A percentile compares a stretch with the other conserved stretches of the same genome.
Evolutionary conservation across 129 eudicot genomes (phyloP).

Genomic region (Flaveria linearis): DNA sequence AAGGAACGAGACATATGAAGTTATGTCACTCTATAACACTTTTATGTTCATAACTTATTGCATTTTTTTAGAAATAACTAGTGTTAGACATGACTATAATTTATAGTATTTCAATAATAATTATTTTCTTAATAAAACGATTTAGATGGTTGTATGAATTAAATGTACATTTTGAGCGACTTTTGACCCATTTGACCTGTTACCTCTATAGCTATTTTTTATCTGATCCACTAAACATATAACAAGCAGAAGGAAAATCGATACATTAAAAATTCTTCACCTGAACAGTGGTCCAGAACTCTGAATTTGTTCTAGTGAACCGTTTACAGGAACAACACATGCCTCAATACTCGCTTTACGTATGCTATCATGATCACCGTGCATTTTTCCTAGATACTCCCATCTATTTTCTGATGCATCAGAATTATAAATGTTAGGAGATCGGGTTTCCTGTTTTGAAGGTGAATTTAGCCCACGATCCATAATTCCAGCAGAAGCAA

Average conservation of each 20-base stretch:
- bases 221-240: not conserved
- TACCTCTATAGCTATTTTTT: not conserved
- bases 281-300: slow-evolving; percentile 76
- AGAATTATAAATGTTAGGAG: slow-evolving; percentile 34
- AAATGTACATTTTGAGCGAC: not conserved
- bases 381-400: slow-evolving; percentile 38
- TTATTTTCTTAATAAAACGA: not conserved
- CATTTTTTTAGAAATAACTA: not conserved
- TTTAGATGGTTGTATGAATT: not conserved
- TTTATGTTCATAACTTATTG: not conserved
- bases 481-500: slow-evolving; percentile 51
- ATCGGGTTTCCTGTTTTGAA: slow-evolving; percentile 44
- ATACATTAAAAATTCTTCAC: slow-evolving; percentile 32
- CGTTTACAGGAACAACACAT: slow-evolving; percentile 30
- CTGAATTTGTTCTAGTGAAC: slow-evolving; percentile 38
- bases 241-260: not conserved
- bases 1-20: not conserved
- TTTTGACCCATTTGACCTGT: not conserved
- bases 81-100: not conserved
- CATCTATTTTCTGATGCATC: slow-evolving; percentile 46
- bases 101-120: not conserved
- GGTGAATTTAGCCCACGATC: slow-evolving; percentile 50
- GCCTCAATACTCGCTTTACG: slow-evolving; percentile 43
- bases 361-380: slow-evolving; percentile 42
- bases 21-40: no score